Base-by-base conservation (phyloP, 2,329 filamentous ascomycete genomes). In the Penicillium janthinellum region DNA sequence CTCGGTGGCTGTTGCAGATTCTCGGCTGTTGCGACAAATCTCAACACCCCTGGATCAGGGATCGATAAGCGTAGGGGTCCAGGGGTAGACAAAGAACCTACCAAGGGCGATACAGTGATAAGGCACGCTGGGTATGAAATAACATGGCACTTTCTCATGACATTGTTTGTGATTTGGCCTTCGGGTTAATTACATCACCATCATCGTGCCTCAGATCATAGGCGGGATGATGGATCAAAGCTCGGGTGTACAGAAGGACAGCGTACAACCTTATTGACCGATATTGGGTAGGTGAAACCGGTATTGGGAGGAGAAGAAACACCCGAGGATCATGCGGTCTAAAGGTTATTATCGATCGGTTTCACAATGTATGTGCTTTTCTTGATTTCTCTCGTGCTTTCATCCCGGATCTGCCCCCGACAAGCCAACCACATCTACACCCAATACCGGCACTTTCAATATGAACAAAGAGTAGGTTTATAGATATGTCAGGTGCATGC, bases 1-100 rank as follows among this genome's bases (percentile, higher is more conserved):
- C n/a, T 37, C 45, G 14, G 52, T 50, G 57, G 62, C 53, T 15
- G 63, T 47, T 31, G 63, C 31, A n/a, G 60, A 52, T 48, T 35
- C 47, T 35, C 47, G 31, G 31, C 15, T 49, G n/a, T 49, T 35
- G 47, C 11, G n/a, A 20, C 31, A 49, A 35, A 22, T 12, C 38
- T n/a, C 22, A 11, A 7, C 22, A 8, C 31, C 41, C 28, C 14
- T 37, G 42, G 12, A 17, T 39, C 53, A 38, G 31, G 31, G 34
- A 38, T 15, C 53, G 20, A 38, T 28, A 25, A 31, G 53, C 35
- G 22, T 10, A 31, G 22, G 42, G 44, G 25, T 47, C 44, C 44
- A 47, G 44, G 44, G 52, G 17, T 7, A 49, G 28, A 35, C 31
- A 35, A 49, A 49, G 47, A 35, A 5, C 5, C 28, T 14, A 14